Evolutionary conservation across 2,329 filamentous ascomycete species (phyloP), one percentile per base, ranked within the genome.

Genomic region (Colletotrichum tropicicola): DNA sequence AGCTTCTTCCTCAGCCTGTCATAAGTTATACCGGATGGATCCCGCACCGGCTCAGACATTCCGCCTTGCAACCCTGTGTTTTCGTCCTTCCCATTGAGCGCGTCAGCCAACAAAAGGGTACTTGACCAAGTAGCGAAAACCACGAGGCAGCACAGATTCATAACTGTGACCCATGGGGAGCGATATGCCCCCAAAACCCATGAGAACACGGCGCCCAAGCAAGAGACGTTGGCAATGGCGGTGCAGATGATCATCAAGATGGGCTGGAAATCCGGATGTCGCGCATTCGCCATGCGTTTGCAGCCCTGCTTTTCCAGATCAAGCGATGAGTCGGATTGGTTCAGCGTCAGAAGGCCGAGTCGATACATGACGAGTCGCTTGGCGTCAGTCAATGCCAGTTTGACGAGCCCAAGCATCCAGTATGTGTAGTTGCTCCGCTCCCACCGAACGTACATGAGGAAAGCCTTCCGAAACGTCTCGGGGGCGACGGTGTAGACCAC

Each of bases 381-480:
- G 43, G 55, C 55, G 12, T 58, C 55, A 10, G 7, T 35, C 23
- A 41, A 37, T 23, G 55, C 55, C 1, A 58, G 21, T 1, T 48
- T 35, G 23, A 58, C 44, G 7, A 58, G 23, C n/a, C 55, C 55
- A 21, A 58, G 55, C 3, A 41, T 30, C 55, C 55, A 58, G 17
- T 58, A 58, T 9, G 55, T 49, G 23, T 58, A 39, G 32, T 58
- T 58, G 32, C 55, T 58, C 17, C 55, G 32, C 17, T 58, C 55
- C 55, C 55, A 58, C 3, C 55, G 43, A 4, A 58, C 55, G 23
- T 58, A 58, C 55, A 58, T 58, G 30, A 58, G 55, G 2, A 58
- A 58, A 5, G 55, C 55, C 32, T 49, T 49, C 5, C 44, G n/a
- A 15, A 58, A 58, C 5, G 55, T 49, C 21, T 58, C 44, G 2